Conservation (phyloP, 2,329 filamentous ascomycete species). For the Aspergillus quadrilineatus region DNA sequence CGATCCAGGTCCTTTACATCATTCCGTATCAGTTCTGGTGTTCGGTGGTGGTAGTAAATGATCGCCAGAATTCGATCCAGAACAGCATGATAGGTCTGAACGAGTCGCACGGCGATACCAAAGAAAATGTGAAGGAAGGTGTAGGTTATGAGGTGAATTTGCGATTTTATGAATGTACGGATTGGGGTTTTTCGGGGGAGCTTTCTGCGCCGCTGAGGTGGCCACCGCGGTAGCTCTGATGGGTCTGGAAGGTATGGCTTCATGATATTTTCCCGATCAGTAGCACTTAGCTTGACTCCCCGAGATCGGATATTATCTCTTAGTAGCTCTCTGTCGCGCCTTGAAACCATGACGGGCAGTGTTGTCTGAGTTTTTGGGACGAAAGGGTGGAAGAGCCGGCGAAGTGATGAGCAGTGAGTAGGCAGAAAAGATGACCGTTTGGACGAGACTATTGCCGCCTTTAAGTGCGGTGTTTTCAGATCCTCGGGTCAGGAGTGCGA, state of each 20-base stretch:
- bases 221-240: conserved; percentile 25
- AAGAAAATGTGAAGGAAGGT: conserved; percentile 69
- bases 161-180: conserved; percentile 45
- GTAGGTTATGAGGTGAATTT: conserved; percentile 46
- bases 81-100: conserved; percentile 76
- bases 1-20: conserved; percentile 75
- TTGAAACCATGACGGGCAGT: conserved; percentile 30
- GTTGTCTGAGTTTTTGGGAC: too few relatives aligned
- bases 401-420: too few relatives aligned
- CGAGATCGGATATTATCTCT: conserved; percentile 41
- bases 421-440: too few relatives aligned
- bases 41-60: conserved; percentile 92
- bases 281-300: conserved; percentile 41
- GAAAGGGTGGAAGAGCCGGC: too few relatives aligned
- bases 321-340: conserved; percentile 35
- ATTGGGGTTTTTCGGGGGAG: conserved; percentile 39
- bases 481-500: neutral
- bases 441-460: neutral
- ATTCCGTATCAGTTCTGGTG: conserved; percentile 84
- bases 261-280: conserved; percentile 53
- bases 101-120: conserved; percentile 79
- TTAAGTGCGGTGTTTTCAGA: neutral
- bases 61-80: conserved; percentile 76
- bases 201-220: conserved; percentile 28
- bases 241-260: conserved; percentile 55